phyloP scores from a whole-genome alignment of 768 basidiomycete genomes.

The Psilocybe subaeruginosa region DNA sequence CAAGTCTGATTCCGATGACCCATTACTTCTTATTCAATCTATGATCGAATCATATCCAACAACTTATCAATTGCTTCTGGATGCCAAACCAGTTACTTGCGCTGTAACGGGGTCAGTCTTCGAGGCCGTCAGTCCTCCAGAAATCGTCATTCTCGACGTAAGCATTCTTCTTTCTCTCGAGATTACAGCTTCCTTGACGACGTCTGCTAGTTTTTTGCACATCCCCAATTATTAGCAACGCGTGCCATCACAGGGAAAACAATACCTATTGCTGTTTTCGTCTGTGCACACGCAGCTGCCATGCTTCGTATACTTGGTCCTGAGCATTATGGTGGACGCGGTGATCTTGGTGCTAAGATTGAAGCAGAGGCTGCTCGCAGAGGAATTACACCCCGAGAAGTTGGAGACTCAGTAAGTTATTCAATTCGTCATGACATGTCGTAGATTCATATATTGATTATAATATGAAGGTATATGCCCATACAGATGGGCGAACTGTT shows the following conservation, averaged over 20 bases:
- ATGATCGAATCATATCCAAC: conserved; percentile 3
- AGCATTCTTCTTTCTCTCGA: neutral
- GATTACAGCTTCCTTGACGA: too few relatives aligned
- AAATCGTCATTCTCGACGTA: conserved; percentile 13
- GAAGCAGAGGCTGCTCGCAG: conserved; percentile 11
- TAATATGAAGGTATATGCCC: conserved; percentile 1
- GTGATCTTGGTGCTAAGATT: conserved; percentile 8
- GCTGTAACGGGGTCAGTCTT: conserved; percentile 4
- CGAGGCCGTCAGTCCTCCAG: conserved; percentile 10
- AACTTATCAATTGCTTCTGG: neutral
- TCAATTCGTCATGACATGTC: neutral
- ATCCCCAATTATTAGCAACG: conserved; percentile 6
- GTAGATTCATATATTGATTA: too few relatives aligned
- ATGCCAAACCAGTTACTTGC: conserved; percentile 7
- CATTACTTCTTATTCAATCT: conserved; percentile 1
- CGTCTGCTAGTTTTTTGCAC: conserved; percentile 4
- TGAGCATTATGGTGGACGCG: conserved; percentile 11
- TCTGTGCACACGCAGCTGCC: conserved; percentile 1
- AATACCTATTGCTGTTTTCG: conserved; percentile 9
- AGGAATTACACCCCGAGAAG: neutral
- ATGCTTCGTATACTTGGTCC: conserved; percentile 11
- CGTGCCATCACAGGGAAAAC: conserved; percentile 7
- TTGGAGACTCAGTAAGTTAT: conserved; percentile 7
- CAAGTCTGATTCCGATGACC: neutral
- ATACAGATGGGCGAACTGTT: conserved; percentile 6